phyloP scores from a whole-genome alignment of 2,329 filamentous ascomycete species.

The Sclerotinia sclerotiorum region DNA sequence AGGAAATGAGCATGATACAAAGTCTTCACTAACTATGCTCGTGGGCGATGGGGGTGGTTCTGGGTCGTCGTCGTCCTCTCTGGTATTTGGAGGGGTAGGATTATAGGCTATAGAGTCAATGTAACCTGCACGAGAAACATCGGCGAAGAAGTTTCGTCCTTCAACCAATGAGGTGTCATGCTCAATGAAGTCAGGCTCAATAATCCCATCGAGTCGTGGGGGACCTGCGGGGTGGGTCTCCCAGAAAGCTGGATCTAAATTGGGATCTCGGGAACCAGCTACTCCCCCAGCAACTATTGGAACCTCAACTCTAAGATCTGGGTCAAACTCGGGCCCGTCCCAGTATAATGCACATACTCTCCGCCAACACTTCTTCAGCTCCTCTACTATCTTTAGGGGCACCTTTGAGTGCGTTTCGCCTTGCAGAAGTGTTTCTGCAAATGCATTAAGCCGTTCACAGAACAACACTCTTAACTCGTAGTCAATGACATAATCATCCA shows the following conservation, averaged over 20 bases:
- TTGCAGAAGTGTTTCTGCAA: conserved; percentile 55
- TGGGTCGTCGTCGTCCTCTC: conserved; percentile 19
- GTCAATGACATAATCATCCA: conserved; percentile 85
- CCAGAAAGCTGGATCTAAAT: conserved; percentile 56
- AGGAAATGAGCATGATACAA: conserved; percentile 64
- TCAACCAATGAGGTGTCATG: conserved; percentile 30
- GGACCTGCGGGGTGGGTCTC: conserved; percentile 45
- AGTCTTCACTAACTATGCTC: conserved; percentile 60
- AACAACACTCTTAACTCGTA: conserved; percentile 73
- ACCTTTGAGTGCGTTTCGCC: conserved; percentile 50
- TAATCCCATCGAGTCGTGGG: conserved; percentile 48
- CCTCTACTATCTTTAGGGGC: conserved; percentile 80
- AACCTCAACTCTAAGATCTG: conserved; percentile 59
- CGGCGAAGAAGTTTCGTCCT: conserved; percentile 48
- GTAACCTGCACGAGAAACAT: conserved; percentile 49
- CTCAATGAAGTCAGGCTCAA: conserved; percentile 40
- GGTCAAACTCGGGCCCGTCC: conserved; percentile 69
- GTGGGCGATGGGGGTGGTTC: conserved; percentile 51
- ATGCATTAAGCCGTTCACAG: conserved; percentile 75
- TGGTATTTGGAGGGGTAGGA: conserved; percentile 17
- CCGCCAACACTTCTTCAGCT: conserved; percentile 97
- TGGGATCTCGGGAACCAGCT: conserved; percentile 58
- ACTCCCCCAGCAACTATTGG: conserved; percentile 77
- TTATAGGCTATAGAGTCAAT: conserved; percentile 48
- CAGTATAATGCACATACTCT: conserved; percentile 87